A percentile compares a stretch with the other conserved stretches of the same genome.
These are phyloP conservation scores for Helenozyma baotianmanensis DNA, from an alignment of 805 yeast species.

Conservation along the genomic window DNA sequence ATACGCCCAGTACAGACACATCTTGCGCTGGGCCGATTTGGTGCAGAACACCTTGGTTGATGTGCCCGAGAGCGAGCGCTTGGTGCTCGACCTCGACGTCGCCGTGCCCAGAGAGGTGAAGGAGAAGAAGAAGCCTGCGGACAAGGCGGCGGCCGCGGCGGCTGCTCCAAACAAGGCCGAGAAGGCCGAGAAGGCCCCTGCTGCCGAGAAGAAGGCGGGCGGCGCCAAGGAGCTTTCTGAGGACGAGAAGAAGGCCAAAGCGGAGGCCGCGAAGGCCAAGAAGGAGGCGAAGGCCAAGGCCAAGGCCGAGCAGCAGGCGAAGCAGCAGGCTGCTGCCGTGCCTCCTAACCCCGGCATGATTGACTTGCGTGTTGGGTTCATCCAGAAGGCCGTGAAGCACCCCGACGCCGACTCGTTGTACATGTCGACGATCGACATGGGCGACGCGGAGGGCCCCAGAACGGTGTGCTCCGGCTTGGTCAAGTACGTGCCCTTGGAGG, in stretches of 20 bases:
- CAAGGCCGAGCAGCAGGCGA: constrained; percentile 46
- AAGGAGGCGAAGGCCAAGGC: constrained; percentile 61
- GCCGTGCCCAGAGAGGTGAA: constrained; percentile 73
- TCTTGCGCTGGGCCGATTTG: constrained; percentile 89
- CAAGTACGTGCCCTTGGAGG: constrained; percentile 82
- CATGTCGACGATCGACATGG: constrained; percentile 94
- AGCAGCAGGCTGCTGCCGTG: constrained; percentile 48
- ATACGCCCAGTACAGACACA: constrained; percentile 67
- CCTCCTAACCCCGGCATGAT: constrained; percentile 80
- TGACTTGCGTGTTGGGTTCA: constrained; percentile 93
- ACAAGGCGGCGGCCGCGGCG: constrained; percentile 29
- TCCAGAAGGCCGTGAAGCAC: constrained; percentile 93
- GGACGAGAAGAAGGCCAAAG: constrained; percentile 40
- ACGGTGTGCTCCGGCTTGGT: constrained; percentile 97
- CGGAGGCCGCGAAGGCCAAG: constrained; percentile 61
- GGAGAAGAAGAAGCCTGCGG: constrained; percentile 50
- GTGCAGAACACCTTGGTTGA: constrained; percentile 65
- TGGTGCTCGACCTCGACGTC: constrained; percentile 54
- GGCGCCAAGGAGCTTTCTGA: constrained; percentile 25
- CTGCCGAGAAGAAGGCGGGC: constrained; percentile 8
- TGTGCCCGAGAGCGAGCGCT: constrained; percentile 49
- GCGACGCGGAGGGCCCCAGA: constrained; percentile 96
- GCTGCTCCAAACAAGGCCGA: constrained; percentile 42
- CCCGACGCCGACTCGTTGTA: constrained; percentile 97
- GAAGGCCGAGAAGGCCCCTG: constrained; percentile 3